Evolutionary conservation across 2,329 filamentous ascomycete species (phyloP), one percentile per base, ranked within the genome.

Genomic region (Cryphonectria naterciae): DNA sequence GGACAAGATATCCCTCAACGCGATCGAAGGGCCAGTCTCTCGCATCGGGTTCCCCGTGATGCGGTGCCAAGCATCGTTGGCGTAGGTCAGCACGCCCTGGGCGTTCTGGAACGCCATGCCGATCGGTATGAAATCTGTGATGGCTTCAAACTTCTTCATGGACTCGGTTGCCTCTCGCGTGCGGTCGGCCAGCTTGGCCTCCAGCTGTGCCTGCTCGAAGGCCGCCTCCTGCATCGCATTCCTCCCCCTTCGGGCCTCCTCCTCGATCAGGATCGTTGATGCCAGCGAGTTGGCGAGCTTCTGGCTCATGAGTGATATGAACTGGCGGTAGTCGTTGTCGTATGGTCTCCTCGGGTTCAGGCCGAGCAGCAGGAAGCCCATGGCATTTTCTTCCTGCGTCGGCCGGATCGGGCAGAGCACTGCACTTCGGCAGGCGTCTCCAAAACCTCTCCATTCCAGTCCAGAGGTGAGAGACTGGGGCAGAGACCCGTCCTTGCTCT

Each of bases 91-190:
- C 54, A 87, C 86, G 17, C 91, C 92, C 65, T 86, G 82, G 1
- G 85, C 83, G 76, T 92, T 87, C 15, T 90, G 88, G 71, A 94
- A 92, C 76, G 91, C 92, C 81, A 94, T 90, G 25, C 92, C 92
- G 1, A 93, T 89, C 0, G 92, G 92, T 2, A 92, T 89, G 67
- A 93, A 90, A 75, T 93, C 91, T 2, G 91, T 89, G 80, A 94
- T 91, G 6, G 88, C 84, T 10, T 89, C 89, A 74, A 93, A 93
- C 68, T 89, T 88, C 43, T 88, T 87, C 69, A 91, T 88, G 61
- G 86, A 85, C 70, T 85, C 81, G n/a, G 81, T 82, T 2, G 84
- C 81, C 74, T 86, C 83, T 70, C 83, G 82, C 15, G 83, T 86
- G 75, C 84, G 83, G 41, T 87, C 85, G 22, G 88, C 89, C 37